Conservation (phyloP, 164 flowering plant genomes). For the Nymphaea thermarum region DNA sequence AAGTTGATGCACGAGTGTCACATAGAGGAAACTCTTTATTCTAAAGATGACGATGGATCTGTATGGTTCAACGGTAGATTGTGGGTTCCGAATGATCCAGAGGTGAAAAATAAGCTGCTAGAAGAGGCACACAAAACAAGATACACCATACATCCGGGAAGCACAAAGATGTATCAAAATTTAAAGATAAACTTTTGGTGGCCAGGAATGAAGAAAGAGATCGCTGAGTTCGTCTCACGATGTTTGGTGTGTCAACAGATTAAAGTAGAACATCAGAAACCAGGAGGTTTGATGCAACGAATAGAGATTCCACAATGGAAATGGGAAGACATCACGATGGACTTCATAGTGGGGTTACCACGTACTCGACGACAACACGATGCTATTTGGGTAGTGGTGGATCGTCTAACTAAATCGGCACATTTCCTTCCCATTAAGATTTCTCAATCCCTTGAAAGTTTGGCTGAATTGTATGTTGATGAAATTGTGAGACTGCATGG, state of each 20-base stretch:
- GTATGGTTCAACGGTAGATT: neutral
- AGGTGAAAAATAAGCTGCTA: neutral
- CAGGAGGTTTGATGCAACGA: neutral
- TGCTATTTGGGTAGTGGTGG: neutral
- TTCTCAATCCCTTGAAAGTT: neutral
- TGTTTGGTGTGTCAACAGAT: neutral
- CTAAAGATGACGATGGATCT: neutral
- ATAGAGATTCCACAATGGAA: neutral
- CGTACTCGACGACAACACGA: neutral
- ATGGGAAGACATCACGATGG: constrained; percentile 2
- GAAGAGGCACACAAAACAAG: neutral
- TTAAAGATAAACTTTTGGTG: constrained; percentile 1
- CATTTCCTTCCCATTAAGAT: neutral
- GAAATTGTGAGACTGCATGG: constrained; percentile 3
- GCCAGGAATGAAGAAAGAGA: neutral
- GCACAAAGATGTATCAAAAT: constrained; percentile 8
- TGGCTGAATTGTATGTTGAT: neutral
- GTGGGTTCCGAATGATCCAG: neutral
- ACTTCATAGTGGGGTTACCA: constrained; percentile 1
- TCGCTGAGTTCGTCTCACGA: neutral
- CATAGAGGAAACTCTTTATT: neutral
- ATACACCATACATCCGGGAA: constrained; percentile 5
- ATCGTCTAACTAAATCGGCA: neutral
- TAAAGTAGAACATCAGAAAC: neutral
- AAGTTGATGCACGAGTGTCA: neutral